Evolutionary conservation across 805 yeast genomes (phyloP), one percentile per base, ranked within the genome.

Genomic region (Yamadazyma philogaea): DNA sequence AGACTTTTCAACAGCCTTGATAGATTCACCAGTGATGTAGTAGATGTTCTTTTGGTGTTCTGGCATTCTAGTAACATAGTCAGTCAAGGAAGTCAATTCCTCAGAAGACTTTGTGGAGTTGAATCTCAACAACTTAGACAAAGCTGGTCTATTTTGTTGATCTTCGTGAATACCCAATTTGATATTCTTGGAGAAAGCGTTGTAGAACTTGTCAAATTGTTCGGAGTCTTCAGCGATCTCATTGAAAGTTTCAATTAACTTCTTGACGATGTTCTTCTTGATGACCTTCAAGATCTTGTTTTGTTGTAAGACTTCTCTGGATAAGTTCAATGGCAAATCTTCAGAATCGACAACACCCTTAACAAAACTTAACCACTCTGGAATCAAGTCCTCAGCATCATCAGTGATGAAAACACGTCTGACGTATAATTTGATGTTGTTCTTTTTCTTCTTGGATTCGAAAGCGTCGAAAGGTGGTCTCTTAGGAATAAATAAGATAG

Each of bases 341-440:
- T 93, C 98, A 59, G 97, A 88, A 78, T 93, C 99, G 53, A 93
- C 99, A 72, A 93, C 99, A 84, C 99, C 99, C 77, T 79, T 90
- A 62, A 93, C 87, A 72, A 93, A 93, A 44, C 89, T 77, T 68
- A 93, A 82, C 99, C 99, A 93, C 72, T 93, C 98, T 68, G 99
- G 99, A 55, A 93, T 89, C 63, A 93, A 84, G 69, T 93, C 98
- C 73, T 95, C 99, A 66, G 98, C 97, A 62, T 93, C 99, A 65
- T 93, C 99, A 53, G 99, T 93, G 72, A 93, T 93, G 85, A 93
- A 93, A 56, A 93, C 99, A 77, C 98, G 93, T 74, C 98, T 89
- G 54, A 93, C 99, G 75, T 93, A 93, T 60, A 93, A 82, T 80
- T 93, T 93, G 79, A 93, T 93, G 84, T 91, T 91, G 78, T 79